Conservation (phyloP, 768 basidiomycete species). For the Kwoniella dejecticola region DNA sequence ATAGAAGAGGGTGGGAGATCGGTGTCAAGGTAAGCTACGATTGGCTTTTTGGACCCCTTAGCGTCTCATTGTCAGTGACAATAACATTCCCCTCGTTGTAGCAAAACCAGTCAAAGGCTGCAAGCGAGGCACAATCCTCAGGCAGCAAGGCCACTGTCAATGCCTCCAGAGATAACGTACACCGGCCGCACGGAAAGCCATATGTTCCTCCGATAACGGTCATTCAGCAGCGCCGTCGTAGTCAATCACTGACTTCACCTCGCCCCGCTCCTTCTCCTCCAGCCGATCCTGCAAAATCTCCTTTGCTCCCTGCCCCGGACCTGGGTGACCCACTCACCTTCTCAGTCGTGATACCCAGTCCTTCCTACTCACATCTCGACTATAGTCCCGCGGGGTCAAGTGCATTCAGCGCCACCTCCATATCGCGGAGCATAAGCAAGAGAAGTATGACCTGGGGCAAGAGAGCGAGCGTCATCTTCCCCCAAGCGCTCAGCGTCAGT, state of each 20-base stretch:
- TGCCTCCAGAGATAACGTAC: background rate
- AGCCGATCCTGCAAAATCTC: slow-evolving; percentile 8
- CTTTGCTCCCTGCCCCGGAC: slow-evolving; percentile 23
- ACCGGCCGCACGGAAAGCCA: background rate
- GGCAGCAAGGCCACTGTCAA: too few relatives aligned
- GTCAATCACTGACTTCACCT: slow-evolving; percentile 32
- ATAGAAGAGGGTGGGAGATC: slow-evolving; percentile 19
- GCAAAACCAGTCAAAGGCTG: too few relatives aligned
- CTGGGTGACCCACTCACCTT: slow-evolving; percentile 28
- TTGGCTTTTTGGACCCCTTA: background rate
- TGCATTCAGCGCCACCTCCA: background rate
- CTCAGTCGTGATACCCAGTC: slow-evolving; percentile 22
- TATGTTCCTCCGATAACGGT: slow-evolving; percentile 12
- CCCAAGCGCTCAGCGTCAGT: slow-evolving; percentile 10
- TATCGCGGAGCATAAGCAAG: background rate
- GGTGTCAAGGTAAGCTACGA: slow-evolving; percentile 7
- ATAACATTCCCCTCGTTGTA: too few relatives aligned
- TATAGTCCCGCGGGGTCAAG: slow-evolving; percentile 28
- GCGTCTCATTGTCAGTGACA: background rate
- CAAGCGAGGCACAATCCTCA: too few relatives aligned
- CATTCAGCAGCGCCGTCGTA: slow-evolving; percentile 25
- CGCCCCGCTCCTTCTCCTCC: slow-evolving; percentile 24
- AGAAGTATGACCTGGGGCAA: slow-evolving; percentile 5
- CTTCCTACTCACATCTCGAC: slow-evolving; percentile 29
- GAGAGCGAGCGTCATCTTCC: slow-evolving; percentile 17